Percentiles rank a stretch among this genome's conserved stretches.
Conservation (phyloP, 2,329 filamentous ascomycete species). For the Colletotrichum spinosum region DNA sequence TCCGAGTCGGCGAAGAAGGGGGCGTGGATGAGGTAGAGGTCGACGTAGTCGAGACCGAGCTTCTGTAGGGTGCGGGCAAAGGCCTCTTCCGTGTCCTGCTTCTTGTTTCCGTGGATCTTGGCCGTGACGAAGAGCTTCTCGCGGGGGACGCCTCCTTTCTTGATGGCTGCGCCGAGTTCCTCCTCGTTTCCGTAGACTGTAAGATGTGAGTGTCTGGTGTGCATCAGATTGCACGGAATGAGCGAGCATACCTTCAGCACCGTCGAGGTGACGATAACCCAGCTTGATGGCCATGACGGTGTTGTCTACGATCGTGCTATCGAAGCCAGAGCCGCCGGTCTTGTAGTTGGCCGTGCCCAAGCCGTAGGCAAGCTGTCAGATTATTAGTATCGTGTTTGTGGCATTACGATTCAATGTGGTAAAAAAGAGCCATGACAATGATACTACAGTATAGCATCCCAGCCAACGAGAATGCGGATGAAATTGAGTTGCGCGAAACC, state of each 20-base stretch:
- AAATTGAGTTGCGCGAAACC: too few relatives aligned
- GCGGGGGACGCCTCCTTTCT: constrained; percentile 72
- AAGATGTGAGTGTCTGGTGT: constrained; percentile 23
- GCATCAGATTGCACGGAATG: background rate
- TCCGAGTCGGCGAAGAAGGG: constrained; percentile 64
- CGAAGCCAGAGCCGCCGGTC: constrained; percentile 62
- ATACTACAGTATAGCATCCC: too few relatives aligned
- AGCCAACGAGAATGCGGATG: too few relatives aligned
- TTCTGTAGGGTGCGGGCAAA: constrained; percentile 71
- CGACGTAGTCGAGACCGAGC: constrained; percentile 77
- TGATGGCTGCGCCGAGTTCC: constrained; percentile 79
- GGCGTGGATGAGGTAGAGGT: constrained; percentile 75
- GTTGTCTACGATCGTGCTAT: constrained; percentile 62
- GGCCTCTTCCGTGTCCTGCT: constrained; percentile 58
- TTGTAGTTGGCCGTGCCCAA: constrained; percentile 77
- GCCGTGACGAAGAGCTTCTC: constrained; percentile 77
- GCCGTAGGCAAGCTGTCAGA: constrained; percentile 74
- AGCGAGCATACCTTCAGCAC: constrained; percentile 70
- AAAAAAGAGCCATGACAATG: too few relatives aligned
- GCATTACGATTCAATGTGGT: constrained; percentile 7
- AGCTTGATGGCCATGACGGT: constrained; percentile 73
- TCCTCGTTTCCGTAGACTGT: constrained; percentile 73
- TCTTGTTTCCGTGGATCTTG: constrained; percentile 60
- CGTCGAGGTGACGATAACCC: constrained; percentile 81
- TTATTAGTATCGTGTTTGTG: constrained; percentile 4